Evolutionary conservation across 768 basidiomycete species (phyloP).

Genomic region (Xanthoconium stramineum): DNA sequence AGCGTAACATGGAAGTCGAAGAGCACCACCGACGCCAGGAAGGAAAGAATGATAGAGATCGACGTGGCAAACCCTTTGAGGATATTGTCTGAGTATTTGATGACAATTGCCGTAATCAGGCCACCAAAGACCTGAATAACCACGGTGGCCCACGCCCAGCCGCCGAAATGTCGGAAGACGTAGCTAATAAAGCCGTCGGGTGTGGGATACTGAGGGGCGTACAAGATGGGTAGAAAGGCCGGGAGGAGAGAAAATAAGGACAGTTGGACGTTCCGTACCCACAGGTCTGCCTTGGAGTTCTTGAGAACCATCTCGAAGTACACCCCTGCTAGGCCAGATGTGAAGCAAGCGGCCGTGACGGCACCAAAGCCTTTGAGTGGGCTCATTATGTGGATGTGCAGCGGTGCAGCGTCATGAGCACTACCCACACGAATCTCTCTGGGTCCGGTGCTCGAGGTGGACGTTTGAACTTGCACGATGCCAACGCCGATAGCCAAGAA

Average conservation of each 20-base stretch:
- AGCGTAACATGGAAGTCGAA: constrained; percentile 89
- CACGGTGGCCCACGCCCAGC: constrained; percentile 96
- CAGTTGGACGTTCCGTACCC: constrained; percentile 89
- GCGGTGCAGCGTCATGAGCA: constrained; percentile 60
- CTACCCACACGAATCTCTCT: constrained; percentile 53
- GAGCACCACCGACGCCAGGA: constrained; percentile 86
- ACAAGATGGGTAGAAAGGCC: constrained; percentile 79
- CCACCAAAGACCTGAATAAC: constrained; percentile 89
- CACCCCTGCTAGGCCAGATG: constrained; percentile 86
- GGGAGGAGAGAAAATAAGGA: constrained; percentile 89
- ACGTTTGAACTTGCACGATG: constrained; percentile 89
- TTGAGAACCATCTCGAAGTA: constrained; percentile 96
- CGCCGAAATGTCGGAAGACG: constrained; percentile 83
- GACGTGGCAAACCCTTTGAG: constrained; percentile 97
- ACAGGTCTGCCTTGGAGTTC: constrained; percentile 77
- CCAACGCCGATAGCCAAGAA: constrained; percentile 91
- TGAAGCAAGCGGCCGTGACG: constrained; percentile 82
- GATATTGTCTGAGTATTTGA: constrained; percentile 95
- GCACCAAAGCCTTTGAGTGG: constrained; percentile 81
- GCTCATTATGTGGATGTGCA: constrained; percentile 72
- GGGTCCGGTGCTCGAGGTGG: constrained; percentile 31
- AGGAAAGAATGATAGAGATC: constrained; percentile 90
- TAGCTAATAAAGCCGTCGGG: constrained; percentile 51
- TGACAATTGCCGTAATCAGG: constrained; percentile 90
- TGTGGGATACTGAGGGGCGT: constrained; percentile 38